phyloP scores from a whole-genome alignment of 345 rosid species.

The Eucalyptus tenuipes region DNA sequence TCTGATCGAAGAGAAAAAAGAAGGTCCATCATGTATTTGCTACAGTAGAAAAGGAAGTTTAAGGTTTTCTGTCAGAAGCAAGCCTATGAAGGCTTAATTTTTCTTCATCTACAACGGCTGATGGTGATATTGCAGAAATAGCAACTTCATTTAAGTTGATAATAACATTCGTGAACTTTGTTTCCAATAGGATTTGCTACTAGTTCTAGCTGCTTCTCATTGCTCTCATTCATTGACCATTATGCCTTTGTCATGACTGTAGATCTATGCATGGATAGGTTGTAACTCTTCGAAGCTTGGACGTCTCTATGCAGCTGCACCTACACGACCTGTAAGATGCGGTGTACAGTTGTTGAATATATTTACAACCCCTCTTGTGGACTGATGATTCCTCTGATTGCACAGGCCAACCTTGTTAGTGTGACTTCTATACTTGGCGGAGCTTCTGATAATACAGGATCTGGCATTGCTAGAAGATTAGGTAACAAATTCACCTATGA shows the following conservation, averaged over 20 bases:
- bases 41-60: neutral
- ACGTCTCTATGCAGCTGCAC: conserved; percentile 68
- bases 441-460: conserved; percentile 76
- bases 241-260: neutral
- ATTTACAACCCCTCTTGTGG: neutral
- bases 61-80: neutral
- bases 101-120: neutral
- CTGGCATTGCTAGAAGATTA: conserved; percentile 79
- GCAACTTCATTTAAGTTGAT: neutral
- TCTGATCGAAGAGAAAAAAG: neutral
- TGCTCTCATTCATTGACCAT: neutral
- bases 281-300: conserved; percentile 68
- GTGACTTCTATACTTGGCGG: conserved; percentile 74
- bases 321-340: conserved; percentile 55
- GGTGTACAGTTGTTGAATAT: neutral
- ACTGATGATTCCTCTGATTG: neutral
- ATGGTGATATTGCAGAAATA: neutral
- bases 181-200: neutral
- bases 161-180: neutral
- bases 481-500: conserved; percentile 14
- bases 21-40: neutral
- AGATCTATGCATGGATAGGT: conserved; percentile 87
- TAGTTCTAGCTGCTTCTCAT: neutral
- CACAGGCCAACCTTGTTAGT: conserved; percentile 56
- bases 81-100: neutral